phyloP scores from a whole-genome alignment of 1,284 basidiomycete species.

The Taiwanofungus camphoratus region DNA sequence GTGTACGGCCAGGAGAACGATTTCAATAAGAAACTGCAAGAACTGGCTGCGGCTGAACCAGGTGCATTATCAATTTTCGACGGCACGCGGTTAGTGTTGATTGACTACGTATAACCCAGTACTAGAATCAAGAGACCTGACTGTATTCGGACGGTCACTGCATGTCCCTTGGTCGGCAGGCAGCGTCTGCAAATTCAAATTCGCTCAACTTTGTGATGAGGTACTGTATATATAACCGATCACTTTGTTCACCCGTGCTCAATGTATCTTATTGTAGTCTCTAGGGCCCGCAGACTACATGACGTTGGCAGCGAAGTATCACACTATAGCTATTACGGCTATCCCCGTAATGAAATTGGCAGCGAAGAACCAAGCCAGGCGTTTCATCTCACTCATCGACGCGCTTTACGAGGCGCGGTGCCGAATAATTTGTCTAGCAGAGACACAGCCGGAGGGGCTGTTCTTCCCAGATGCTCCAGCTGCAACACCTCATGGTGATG shows the following conservation, averaged over 20 bases:
- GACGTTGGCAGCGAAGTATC: slow-evolving; percentile 52
- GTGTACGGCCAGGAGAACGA: slow-evolving; percentile 18
- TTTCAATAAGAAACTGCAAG: slow-evolving; percentile 21
- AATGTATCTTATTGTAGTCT: too few species aligned
- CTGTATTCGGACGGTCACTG: slow-evolving; percentile 43
- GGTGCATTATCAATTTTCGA: slow-evolving; percentile 6
- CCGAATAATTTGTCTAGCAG: slow-evolving; percentile 40
- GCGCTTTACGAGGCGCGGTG: slow-evolving; percentile 52
- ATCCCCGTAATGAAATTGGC: slow-evolving; percentile 54
- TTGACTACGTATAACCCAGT: too few species aligned
- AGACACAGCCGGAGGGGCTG: slow-evolving; percentile 43
- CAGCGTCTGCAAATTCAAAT: slow-evolving; percentile 48
- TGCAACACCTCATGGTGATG: slow-evolving; percentile 13
- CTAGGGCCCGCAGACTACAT: slow-evolving; percentile 71
- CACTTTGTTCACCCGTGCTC: not conserved
- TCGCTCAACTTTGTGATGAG: slow-evolving; percentile 58
- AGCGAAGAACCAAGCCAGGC: slow-evolving; percentile 64
- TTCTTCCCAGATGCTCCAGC: slow-evolving; percentile 51
- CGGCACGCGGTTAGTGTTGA: too few species aligned
- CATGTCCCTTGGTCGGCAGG: slow-evolving; percentile 41
- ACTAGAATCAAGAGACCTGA: slow-evolving; percentile 11
- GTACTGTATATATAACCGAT: slow-evolving; percentile 22
- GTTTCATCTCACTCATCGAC: slow-evolving; percentile 70
- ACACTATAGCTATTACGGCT: slow-evolving; percentile 52
- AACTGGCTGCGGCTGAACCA: slow-evolving; percentile 4